Conservation (phyloP, 306 rosid species). For the Cucumis hystrix region DNA sequence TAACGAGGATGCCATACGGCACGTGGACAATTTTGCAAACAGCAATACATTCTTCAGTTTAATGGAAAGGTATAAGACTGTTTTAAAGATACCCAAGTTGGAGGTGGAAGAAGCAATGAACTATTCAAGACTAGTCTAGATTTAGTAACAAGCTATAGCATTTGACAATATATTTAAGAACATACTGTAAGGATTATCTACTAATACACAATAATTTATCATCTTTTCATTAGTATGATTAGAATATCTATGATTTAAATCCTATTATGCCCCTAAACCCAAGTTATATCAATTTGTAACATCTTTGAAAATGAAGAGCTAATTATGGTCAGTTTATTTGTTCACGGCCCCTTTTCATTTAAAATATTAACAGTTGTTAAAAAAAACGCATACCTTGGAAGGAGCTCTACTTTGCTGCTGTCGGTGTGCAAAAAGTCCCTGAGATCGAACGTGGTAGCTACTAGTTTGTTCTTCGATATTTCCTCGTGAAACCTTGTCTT, state of each 20-base stretch:
- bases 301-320: not conserved
- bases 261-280: not conserved
- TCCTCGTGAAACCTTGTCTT: slow-evolving; percentile 16
- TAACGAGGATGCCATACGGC: not conserved
- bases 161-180: not conserved
- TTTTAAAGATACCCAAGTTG: not conserved
- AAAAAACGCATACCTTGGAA: slow-evolving; percentile 35
- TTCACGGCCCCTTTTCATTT: not conserved
- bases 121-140: not conserved
- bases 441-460: slow-evolving; percentile 11
- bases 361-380: not conserved
- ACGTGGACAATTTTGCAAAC: not conserved
- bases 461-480: slow-evolving; percentile 16
- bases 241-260: not conserved
- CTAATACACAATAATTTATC: not conserved
- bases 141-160: not conserved
- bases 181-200: not conserved
- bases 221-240: not conserved
- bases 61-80: not conserved
- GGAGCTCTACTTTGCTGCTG: slow-evolving; percentile 26
- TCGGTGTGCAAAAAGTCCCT: slow-evolving; percentile 9
- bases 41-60: not conserved
- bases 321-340: not conserved
- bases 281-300: not conserved
- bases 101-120: not conserved